Percentiles rank a stretch among this genome's conserved stretches.
Evolutionary conservation across 495 filamentous ascomycete genomes (phyloP).

Genomic region (Acidiella bohemica): DNA sequence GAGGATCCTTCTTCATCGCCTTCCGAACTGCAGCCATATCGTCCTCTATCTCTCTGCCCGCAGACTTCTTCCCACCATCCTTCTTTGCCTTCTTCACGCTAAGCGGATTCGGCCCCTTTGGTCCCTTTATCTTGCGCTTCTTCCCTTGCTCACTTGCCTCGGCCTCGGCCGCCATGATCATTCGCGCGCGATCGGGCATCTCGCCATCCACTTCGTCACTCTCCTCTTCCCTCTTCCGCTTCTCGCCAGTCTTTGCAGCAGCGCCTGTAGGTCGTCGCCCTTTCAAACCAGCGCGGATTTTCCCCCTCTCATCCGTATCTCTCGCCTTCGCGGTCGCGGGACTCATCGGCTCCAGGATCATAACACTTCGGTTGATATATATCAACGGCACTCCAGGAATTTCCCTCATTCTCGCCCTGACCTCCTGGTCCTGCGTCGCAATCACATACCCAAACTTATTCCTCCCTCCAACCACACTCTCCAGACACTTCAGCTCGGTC

Average conservation of each 20-base stretch:
- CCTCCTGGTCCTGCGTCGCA: constrained; percentile 54
- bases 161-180: constrained; percentile 13
- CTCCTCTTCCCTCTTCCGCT: constrained; percentile 37
- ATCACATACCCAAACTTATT: constrained; percentile 91
- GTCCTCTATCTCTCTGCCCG: constrained; percentile 6
- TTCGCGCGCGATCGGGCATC: constrained; percentile 24
- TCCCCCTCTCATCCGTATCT: constrained; percentile 55
- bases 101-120: constrained; percentile 79
- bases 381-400: constrained; percentile 69
- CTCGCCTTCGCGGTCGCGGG: constrained; percentile 44
- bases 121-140: constrained; percentile 51
- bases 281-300: constrained; percentile 56
- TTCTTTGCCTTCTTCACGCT: constrained; percentile 73
- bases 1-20: constrained; percentile 8
- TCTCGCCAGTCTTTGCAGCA: constrained; percentile 20
- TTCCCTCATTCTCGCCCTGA: constrained; percentile 40
- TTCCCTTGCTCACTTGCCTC: constrained; percentile 24
- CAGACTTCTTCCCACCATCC: not conserved
- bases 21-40: constrained; percentile 6
- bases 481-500: constrained; percentile 61
- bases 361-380: constrained; percentile 72
- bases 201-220: constrained; percentile 30
- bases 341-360: constrained; percentile 86
- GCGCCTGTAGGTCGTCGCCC: constrained; percentile 11
- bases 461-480: constrained; percentile 64